These are phyloP conservation scores for Melocanna baccifera DNA, from an alignment of 176 grass and related monocot genomes.

Conservation along the genomic window DNA sequence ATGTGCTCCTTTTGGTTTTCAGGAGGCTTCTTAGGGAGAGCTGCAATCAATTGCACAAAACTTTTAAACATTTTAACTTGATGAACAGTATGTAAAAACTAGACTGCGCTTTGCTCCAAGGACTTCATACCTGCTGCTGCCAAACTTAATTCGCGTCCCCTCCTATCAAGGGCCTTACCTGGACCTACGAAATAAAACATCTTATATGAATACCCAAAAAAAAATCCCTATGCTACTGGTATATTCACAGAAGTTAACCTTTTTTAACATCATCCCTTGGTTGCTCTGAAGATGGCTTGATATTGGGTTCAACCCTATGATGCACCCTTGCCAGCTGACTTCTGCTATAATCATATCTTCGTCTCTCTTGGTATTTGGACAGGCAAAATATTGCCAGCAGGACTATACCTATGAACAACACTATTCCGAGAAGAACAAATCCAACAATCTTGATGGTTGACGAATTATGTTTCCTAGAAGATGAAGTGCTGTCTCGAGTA, in stretches of 20 bases:
- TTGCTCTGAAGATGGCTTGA: constrained; percentile 43
- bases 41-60: constrained; percentile 33
- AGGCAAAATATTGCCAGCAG: constrained; percentile 67
- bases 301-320: constrained; percentile 46
- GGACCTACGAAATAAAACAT: constrained; percentile 34
- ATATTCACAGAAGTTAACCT: constrained; percentile 34
- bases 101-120: not conserved
- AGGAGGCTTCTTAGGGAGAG: constrained; percentile 41
- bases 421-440: constrained; percentile 69
- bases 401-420: constrained; percentile 56
- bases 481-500: constrained; percentile 36
- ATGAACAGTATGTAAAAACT: constrained; percentile 13
- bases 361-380: constrained; percentile 79
- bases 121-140: constrained; percentile 50
- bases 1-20: constrained; percentile 61
- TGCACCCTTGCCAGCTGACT: constrained; percentile 48
- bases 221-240: not conserved
- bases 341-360: constrained; percentile 51
- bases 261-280: constrained; percentile 50
- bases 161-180: constrained; percentile 34
- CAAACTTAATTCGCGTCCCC: constrained; percentile 28
- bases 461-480: constrained; percentile 43
- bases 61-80: constrained; percentile 14
- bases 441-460: constrained; percentile 74
- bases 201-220: not conserved